Evolutionary conservation across 2,329 filamentous ascomycete species (phyloP), one percentile per base, ranked within the genome.

Genomic region (Chrysosporium keratinophilum): DNA sequence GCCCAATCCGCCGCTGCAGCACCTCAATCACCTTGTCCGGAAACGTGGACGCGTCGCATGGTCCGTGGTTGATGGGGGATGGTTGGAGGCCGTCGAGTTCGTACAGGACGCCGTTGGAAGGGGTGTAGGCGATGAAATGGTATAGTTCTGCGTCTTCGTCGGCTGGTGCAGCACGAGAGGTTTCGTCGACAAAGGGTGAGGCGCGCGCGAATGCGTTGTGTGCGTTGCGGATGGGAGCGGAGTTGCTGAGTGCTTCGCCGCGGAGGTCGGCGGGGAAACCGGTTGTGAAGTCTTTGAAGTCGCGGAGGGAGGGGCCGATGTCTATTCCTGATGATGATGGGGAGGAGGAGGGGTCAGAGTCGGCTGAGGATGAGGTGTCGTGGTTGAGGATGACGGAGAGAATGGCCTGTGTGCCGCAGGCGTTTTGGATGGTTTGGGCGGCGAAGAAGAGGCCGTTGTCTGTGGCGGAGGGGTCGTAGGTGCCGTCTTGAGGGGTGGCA

Each of bases 401-500:
- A 45, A 98, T 81, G 2, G 93, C 93, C 70, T 98, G 93, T 14
- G 93, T 98, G 43, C 90, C 93, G 73, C 93, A 98, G 6, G 93
- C 93, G 71, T 98, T 98, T 71, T 97, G 91, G 68, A 98, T 98
- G 3, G 91, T 97, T 74, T 98, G 93, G 31, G 85, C 83, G 3
- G 93, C 93, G 71, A 98, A 98, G 78, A 95, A 98, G 63, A 95
- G 78, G 57, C 67, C 63, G 59, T 54, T 49, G 58, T 88, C 83
- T 15, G 85, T 76, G 12, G 88, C 88, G 14, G 76, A 77, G 61
- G 82, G 76, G 73, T 96, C 89, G 69, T 88, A 95, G 34, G 74
- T 76, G 57, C 93, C 93, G 68, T 97, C 90, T 59, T 82, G 79
- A 0, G 90, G 89, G 54, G 81, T 77, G 41, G 78, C 71, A 39